Conservation (phyloP, 1,284 basidiomycete genomes). For the Irpex rosettiformis region DNA sequence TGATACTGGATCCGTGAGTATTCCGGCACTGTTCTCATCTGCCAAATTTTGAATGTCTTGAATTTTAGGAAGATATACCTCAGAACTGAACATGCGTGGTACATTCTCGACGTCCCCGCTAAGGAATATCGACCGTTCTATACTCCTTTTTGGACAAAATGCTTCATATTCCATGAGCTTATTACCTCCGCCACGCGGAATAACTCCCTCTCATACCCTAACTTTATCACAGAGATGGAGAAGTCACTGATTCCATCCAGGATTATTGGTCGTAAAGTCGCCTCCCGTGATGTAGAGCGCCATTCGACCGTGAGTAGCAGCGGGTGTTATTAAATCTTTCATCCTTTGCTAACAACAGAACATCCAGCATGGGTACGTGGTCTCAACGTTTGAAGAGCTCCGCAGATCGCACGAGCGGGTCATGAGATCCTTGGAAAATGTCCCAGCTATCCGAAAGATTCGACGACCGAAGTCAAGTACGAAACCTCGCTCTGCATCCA, state of each 20-base stretch:
- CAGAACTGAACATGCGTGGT: conserved; percentile 51
- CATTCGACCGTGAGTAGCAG: conserved; percentile 1
- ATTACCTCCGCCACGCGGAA: conserved; percentile 32
- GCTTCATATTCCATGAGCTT: conserved; percentile 44
- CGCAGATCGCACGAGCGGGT: neutral
- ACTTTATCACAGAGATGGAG: conserved; percentile 29
- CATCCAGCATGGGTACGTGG: neutral
- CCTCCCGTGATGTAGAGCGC: neutral
- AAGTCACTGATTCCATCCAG: conserved; percentile 8
- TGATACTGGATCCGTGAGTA: conserved; percentile 9
- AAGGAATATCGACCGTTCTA: conserved; percentile 40
- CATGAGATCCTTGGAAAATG: neutral
- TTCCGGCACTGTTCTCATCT: neutral
- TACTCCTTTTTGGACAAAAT: conserved; percentile 41
- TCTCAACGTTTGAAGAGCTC: conserved; percentile 4
- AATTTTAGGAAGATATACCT: conserved; percentile 36
- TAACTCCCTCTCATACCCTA: conserved; percentile 32
- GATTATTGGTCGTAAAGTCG: neutral
- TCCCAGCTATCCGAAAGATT: neutral
- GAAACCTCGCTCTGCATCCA: neutral
- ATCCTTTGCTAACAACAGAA: neutral
- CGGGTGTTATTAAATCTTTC: neutral
- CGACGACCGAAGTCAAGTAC: neutral
- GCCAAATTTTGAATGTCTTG: neutral
- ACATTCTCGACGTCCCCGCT: conserved; percentile 52